Conservation (phyloP, 1,139 yeast species). For the Wickerhamomyces sp. region DNA sequence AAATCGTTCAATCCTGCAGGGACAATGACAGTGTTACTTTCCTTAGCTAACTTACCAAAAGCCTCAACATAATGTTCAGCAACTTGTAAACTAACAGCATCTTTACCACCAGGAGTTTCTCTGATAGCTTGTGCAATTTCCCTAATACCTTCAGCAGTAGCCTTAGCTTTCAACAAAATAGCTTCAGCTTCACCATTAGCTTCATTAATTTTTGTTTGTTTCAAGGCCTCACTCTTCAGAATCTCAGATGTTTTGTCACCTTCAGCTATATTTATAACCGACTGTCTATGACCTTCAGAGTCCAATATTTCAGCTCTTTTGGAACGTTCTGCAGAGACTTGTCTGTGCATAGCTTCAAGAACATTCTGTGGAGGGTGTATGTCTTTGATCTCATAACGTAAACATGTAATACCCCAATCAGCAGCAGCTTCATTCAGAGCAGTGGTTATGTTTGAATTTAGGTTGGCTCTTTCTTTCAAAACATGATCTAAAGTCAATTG, state of each 20-base stretch:
- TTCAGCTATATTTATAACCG: conserved; percentile 77
- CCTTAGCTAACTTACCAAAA: conserved; percentile 79
- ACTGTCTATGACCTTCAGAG: conserved; percentile 77
- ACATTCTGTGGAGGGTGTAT: conserved; percentile 85
- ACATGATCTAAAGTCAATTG: conserved; percentile 75
- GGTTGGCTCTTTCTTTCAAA: conserved; percentile 65
- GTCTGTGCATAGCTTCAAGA: conserved; percentile 89
- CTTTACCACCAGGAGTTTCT: conserved; percentile 64
- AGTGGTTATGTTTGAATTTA: conserved; percentile 69
- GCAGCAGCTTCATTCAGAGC: conserved; percentile 81
- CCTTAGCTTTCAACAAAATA: conserved; percentile 62
- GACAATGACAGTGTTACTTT: conserved; percentile 68
- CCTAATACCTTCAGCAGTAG: conserved; percentile 68
- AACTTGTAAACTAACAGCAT: conserved; percentile 73
- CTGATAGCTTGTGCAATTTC: conserved; percentile 62
- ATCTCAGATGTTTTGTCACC: conserved; percentile 70
- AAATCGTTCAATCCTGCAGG: conserved; percentile 76
- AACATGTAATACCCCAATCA: conserved; percentile 83
- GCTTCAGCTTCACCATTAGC: conserved; percentile 73
- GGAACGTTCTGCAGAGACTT: conserved; percentile 80
- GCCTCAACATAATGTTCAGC: conserved; percentile 84
- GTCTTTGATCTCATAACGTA: conserved; percentile 83
- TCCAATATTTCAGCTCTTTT: conserved; percentile 85
- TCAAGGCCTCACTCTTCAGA: conserved; percentile 65
- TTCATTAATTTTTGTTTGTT: conserved; percentile 55